A percentile compares a stretch with the other conserved stretches of the same genome.
These are phyloP conservation scores for Wickerhamomyces subpelliculosus DNA, from an alignment of 805 yeast species.

Conservation along the genomic window DNA sequence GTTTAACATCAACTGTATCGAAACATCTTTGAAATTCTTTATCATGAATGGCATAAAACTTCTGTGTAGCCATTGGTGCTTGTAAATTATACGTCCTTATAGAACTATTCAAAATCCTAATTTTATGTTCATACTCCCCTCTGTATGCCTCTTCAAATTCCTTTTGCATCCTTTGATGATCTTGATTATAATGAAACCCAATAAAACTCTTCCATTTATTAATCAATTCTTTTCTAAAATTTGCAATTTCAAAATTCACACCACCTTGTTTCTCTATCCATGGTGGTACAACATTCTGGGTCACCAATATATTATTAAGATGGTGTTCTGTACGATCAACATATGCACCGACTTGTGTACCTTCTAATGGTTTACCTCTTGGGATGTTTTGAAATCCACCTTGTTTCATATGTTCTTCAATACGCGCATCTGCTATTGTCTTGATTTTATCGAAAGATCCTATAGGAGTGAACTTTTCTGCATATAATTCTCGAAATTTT, in stretches of 20 bases:
- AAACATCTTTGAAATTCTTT: slow-evolving; percentile 37
- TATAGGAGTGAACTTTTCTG: slow-evolving; percentile 46
- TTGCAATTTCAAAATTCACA: slow-evolving; percentile 39
- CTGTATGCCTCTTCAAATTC: slow-evolving; percentile 12
- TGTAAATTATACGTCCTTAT: slow-evolving; percentile 56
- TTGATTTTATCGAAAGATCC: slow-evolving; percentile 38
- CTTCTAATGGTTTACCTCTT: slow-evolving; percentile 55
- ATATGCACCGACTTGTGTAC: slow-evolving; percentile 40
- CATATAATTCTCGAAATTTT: slow-evolving; percentile 50
- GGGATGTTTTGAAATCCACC: slow-evolving; percentile 62
- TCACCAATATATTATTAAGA: slow-evolving; percentile 65
- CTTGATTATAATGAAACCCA: slow-evolving; percentile 5
- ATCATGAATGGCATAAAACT: slow-evolving; percentile 39
- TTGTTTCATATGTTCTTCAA: slow-evolving; percentile 63
- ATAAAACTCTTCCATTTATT: slow-evolving; percentile 29
- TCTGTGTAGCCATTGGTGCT: slow-evolving; percentile 56
- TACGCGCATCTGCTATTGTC: slow-evolving; percentile 67
- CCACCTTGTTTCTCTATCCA: slow-evolving; percentile 80
- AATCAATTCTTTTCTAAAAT: slow-evolving; percentile 40
- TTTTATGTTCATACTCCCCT: slow-evolving; percentile 21
- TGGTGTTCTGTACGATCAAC: slow-evolving; percentile 69
- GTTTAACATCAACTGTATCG: slow-evolving; percentile 22
- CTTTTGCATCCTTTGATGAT: slow-evolving; percentile 6
- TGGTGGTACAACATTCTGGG: slow-evolving; percentile 79
- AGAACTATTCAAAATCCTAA: slow-evolving; percentile 38